Conservation (phyloP, 306 rosid genomes). For the Vigna radiata region DNA sequence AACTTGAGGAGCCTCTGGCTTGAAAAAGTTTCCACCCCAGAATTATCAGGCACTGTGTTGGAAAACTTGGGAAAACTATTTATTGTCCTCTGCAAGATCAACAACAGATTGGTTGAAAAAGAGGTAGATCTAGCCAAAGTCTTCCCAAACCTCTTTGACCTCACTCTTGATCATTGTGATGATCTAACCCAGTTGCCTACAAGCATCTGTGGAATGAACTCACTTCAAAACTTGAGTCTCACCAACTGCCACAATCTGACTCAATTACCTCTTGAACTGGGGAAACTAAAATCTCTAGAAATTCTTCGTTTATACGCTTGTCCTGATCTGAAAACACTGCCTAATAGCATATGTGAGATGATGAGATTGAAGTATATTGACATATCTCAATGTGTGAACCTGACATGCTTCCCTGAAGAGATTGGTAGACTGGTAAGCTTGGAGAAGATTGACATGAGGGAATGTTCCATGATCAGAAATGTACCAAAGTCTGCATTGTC, state of each 20-base stretch:
- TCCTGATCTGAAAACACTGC: slow-evolving; percentile 64
- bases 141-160: slow-evolving; percentile 71
- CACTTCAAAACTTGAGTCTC: slow-evolving; percentile 67
- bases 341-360: slow-evolving; percentile 61
- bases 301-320: slow-evolving; percentile 82
- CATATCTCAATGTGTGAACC: slow-evolving; percentile 75
- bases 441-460: slow-evolving; percentile 95
- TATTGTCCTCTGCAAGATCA: slow-evolving; percentile 68
- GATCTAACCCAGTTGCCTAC: slow-evolving; percentile 66
- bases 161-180: slow-evolving; percentile 84
- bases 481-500: slow-evolving; percentile 63
- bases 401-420: slow-evolving; percentile 63
- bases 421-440: slow-evolving; percentile 60
- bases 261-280: slow-evolving; percentile 67
- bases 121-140: slow-evolving; percentile 44
- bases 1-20: slow-evolving; percentile 85
- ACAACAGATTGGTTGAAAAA: slow-evolving; percentile 54
- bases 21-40: slow-evolving; percentile 74
- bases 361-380: slow-evolving; percentile 64
- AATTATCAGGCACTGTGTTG: slow-evolving; percentile 49
- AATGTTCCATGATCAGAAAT: slow-evolving; percentile 63
- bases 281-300: slow-evolving; percentile 53
- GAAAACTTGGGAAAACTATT: slow-evolving; percentile 63
- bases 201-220: slow-evolving; percentile 63
- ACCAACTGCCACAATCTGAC: slow-evolving; percentile 78